phyloP scores from a whole-genome alignment of 2,329 filamentous ascomycete species.

The Aspergillus uvarum region DNA sequence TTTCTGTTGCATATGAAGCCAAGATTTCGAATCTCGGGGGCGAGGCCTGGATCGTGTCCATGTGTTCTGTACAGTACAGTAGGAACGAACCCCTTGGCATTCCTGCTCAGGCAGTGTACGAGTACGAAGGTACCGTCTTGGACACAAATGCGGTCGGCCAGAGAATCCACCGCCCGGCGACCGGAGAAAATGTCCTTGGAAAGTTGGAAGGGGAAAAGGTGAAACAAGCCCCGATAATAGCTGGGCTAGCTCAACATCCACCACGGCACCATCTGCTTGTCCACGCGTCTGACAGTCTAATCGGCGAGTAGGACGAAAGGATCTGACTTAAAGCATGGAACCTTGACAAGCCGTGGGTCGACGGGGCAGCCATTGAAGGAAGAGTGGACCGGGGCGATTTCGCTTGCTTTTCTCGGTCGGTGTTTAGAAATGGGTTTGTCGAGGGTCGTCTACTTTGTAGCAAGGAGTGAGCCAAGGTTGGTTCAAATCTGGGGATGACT shows the following conservation, averaged over 20 bases:
- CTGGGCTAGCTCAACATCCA: not conserved
- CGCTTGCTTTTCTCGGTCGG: not conserved
- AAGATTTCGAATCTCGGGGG: not conserved
- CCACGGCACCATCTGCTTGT: not conserved
- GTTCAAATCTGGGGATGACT: not conserved
- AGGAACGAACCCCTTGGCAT: no score
- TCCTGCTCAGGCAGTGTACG: not conserved
- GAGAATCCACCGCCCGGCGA: no score
- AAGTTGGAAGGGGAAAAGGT: not conserved
- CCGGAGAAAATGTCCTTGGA: no score
- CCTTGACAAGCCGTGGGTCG: slow-evolving; percentile 2
- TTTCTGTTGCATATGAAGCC: not conserved
- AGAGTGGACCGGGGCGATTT: not conserved
- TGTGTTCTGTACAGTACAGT: no score
- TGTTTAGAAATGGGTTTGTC: not conserved
- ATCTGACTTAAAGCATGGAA: not conserved
- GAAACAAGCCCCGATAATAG: not conserved
- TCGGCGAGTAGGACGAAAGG: not conserved
- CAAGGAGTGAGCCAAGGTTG: not conserved
- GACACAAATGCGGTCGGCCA: no score
- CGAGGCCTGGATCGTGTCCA: no score
- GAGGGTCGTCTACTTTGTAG: no score
- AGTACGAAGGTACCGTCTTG: not conserved
- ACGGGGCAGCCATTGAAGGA: not conserved
- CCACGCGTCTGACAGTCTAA: slow-evolving; percentile 4